Percentiles rank a stretch among this genome's conserved stretches.
Evolutionary conservation across 2,329 filamentous ascomycete species (phyloP).

Genomic region (Chrysoporthe deuterocubensis): DNA sequence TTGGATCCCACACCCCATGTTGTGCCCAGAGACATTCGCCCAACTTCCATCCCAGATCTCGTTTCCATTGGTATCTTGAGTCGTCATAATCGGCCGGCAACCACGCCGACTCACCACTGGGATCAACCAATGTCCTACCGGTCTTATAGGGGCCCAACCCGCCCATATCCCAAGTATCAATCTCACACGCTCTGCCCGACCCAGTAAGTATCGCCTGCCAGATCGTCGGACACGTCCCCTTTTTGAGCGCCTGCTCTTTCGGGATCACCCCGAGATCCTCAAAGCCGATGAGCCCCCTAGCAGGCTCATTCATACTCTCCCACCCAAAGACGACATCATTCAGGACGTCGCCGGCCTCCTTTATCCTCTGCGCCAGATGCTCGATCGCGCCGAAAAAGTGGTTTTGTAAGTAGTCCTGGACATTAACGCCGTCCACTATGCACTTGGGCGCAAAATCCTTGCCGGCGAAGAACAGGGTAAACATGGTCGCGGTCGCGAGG

Average conservation of each 20-base stretch:
- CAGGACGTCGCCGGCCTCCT: constrained; percentile 87
- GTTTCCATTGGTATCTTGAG: constrained; percentile 84
- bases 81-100: constrained; percentile 83
- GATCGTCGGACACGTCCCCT: constrained; percentile 89
- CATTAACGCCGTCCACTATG: constrained; percentile 91
- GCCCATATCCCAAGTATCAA: constrained; percentile 92
- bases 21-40: constrained; percentile 98
- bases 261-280: constrained; percentile 82
- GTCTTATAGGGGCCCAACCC: constrained; percentile 90
- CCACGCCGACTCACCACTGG: constrained; percentile 85
- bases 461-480: constrained; percentile 92
- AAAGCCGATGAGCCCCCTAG: constrained; percentile 83
- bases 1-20: constrained; percentile 91
- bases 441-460: constrained; percentile 93
- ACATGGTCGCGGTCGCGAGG: constrained; percentile 85
- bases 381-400: constrained; percentile 83
- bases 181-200: constrained; percentile 87
- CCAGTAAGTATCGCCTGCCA: constrained; percentile 93
- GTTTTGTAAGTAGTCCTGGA: constrained; percentile 89
- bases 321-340: constrained; percentile 89
- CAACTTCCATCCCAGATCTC: constrained; percentile 85
- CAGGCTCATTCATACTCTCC: constrained; percentile 96
- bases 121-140: constrained; percentile 81
- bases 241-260: constrained; percentile 85
- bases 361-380: constrained; percentile 81